phyloP scores from a whole-genome alignment of 768 basidiomycete genomes.

The Clavaria fumosa region DNA sequence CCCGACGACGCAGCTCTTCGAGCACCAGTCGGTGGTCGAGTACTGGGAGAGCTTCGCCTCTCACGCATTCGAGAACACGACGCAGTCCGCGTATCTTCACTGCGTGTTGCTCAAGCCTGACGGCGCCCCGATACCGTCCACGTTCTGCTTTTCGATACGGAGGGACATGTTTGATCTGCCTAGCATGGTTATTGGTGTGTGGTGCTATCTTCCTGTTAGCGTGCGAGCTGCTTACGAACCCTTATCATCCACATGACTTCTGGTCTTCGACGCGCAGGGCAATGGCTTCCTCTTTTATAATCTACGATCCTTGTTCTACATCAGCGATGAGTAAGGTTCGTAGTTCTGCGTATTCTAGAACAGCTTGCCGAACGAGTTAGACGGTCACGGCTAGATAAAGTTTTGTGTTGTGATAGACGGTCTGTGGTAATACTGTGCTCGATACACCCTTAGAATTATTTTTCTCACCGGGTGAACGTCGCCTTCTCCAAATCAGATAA shows the following conservation, averaged over 20 bases:
- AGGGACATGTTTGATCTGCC: constrained; percentile 86
- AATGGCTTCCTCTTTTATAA: constrained; percentile 75
- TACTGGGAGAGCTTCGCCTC: constrained; percentile 96
- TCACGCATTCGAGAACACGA: constrained; percentile 96
- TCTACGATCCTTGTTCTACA: constrained; percentile 1
- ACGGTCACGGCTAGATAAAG: too few species aligned
- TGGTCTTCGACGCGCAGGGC: too few species aligned
- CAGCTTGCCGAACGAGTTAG: too few species aligned
- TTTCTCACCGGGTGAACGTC: too few species aligned
- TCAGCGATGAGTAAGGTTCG: constrained; percentile 1
- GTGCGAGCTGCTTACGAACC: not conserved
- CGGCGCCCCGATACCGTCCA: constrained; percentile 74
- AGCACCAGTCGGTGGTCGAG: constrained; percentile 88
- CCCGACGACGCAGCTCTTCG: constrained; percentile 50
- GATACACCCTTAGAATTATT: too few species aligned
- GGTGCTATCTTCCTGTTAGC: not conserved
- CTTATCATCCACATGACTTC: too few species aligned
- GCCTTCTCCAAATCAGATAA: too few species aligned
- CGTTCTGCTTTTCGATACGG: constrained; percentile 93
- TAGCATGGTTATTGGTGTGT: constrained; percentile 72
- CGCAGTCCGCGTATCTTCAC: constrained; percentile 87
- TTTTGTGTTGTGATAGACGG: too few species aligned
- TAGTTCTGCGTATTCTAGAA: not conserved
- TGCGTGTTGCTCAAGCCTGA: constrained; percentile 78
- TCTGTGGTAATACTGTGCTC: too few species aligned